A percentile compares a stretch with the other conserved stretches of the same genome.
Conservation (phyloP, 768 basidiomycete genomes). For the Serendipita sp. region DNA sequence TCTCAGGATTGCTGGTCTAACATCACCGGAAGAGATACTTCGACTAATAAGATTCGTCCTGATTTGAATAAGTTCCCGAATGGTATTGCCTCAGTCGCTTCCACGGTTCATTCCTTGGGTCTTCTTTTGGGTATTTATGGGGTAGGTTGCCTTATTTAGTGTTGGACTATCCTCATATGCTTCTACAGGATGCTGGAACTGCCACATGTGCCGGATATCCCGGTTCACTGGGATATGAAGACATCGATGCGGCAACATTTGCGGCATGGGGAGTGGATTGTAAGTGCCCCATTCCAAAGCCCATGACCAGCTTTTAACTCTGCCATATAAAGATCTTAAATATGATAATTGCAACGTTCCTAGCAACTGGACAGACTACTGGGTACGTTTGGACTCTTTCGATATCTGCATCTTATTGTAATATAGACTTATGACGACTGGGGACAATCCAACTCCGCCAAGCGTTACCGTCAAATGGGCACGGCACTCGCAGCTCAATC, state of each 20-base stretch:
- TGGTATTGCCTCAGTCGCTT: conserved; percentile 30
- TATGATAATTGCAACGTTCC: conserved; percentile 43
- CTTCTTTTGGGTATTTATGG: conserved; percentile 38
- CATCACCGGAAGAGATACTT: conserved; percentile 23
- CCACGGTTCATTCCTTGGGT: conserved; percentile 30
- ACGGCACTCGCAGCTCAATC: conserved; percentile 29
- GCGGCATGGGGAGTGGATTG: conserved; percentile 39
- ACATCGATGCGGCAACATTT: conserved; percentile 35
- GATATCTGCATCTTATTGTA: background rate
- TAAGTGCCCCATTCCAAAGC: conserved; percentile 7
- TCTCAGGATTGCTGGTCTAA: conserved; percentile 34
- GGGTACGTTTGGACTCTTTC: conserved; percentile 16
- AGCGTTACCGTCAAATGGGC: conserved; percentile 40
- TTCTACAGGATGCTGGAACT: conserved; percentile 33
- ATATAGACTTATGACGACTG: background rate
- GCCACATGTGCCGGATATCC: conserved; percentile 38
- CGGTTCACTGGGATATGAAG: conserved; percentile 37
- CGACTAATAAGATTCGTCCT: conserved; percentile 28
- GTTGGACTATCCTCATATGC: background rate
- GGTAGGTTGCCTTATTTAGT: conserved; percentile 10
- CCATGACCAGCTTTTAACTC: too few relatives aligned
- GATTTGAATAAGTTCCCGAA: conserved; percentile 38
- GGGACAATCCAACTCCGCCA: conserved; percentile 41
- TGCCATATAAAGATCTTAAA: conserved; percentile 25
- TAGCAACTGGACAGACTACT: conserved; percentile 30